Evolutionary conservation across 257 asterid genomes (phyloP), one percentile per base, ranked within the genome.

Genomic region (Salvia rosmarinus): DNA sequence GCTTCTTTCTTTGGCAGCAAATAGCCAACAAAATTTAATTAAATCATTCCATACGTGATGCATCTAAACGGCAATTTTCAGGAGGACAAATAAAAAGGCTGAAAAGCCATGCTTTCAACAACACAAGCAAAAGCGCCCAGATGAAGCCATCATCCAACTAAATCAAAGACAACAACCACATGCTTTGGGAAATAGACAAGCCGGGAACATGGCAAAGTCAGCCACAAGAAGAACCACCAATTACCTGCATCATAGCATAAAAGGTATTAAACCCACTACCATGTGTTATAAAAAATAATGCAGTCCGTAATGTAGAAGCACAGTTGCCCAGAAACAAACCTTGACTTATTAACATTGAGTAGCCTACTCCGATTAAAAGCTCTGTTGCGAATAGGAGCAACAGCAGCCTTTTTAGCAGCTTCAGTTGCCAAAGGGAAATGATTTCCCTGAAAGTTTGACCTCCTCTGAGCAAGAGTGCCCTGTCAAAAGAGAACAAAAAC

Each of bases 361-460:
- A 75, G 64, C 79, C 80, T 77, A 73, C 73, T 68, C 63, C 71
- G 79, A 70, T 77, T 82, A 70, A 82, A 84, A 42, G 83, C 79
- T 79, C 81, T 85, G 64, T 50, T 70, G 52, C 64, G 84, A 64
- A 82, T 69, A 58, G 91, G 91, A 56, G 85, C 84, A 79, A 73
- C 84, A 43, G 81, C 85, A 11, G 87, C 90, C 81, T 81, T 87
- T 81, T 72, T 83, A 35, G 93, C 93, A 12, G 88, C 89, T 81
- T 87, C 88, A 67, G 82, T 77, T 67, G 88, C 83, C 88, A 89
- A 81, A 79, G 91, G 96, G 55, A 86, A 87, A 70, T 78, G 88
- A 50, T 85, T 82, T 14, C 83, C 88, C 63, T 83, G 86, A 75
- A 82, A 86, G 80, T 66, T 86, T 64, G 89, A 78, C 81, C 96